Evolutionary conservation across 2,329 filamentous ascomycete genomes (phyloP).

Genomic region (Rhynchosporium secalis): DNA sequence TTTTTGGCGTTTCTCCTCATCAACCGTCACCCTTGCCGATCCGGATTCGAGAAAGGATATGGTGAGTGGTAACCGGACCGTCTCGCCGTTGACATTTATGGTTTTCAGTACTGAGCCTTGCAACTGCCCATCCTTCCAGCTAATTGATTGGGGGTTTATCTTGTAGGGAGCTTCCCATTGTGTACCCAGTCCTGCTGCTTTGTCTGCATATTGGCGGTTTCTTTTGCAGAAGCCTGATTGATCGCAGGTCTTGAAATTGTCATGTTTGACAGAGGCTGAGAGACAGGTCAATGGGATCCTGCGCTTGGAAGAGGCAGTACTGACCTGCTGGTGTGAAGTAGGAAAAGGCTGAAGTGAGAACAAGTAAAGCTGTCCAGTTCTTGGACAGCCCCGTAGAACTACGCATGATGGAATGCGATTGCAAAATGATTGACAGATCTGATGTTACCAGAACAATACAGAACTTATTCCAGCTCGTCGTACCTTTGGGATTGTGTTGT

Average conservation of each 20-base stretch:
- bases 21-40: constrained; percentile 80
- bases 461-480: constrained; percentile 23
- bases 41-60: constrained; percentile 90
- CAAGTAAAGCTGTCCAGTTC: constrained; percentile 65
- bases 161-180: constrained; percentile 80
- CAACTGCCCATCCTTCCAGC: constrained; percentile 77
- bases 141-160: constrained; percentile 69
- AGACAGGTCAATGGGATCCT: constrained; percentile 19
- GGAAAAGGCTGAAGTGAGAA: constrained; percentile 59
- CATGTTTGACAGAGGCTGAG: constrained; percentile 82
- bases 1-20: constrained; percentile 87
- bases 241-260: constrained; percentile 95
- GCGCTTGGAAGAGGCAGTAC: constrained; percentile 32
- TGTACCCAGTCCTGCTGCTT: constrained; percentile 62
- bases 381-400: constrained; percentile 47
- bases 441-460: constrained; percentile 12
- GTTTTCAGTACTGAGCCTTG: constrained; percentile 81
- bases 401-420: constrained; percentile 27
- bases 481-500: not conserved
- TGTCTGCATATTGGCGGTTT: constrained; percentile 86
- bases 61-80: constrained; percentile 76
- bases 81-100: constrained; percentile 62
- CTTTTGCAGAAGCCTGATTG: constrained; percentile 97
- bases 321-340: constrained; percentile 66
- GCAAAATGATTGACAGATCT: constrained; percentile 14